Base-by-base conservation (phyloP, 1,139 yeast genomes). In the Zygosaccharomyces pseudobailii region DNA sequence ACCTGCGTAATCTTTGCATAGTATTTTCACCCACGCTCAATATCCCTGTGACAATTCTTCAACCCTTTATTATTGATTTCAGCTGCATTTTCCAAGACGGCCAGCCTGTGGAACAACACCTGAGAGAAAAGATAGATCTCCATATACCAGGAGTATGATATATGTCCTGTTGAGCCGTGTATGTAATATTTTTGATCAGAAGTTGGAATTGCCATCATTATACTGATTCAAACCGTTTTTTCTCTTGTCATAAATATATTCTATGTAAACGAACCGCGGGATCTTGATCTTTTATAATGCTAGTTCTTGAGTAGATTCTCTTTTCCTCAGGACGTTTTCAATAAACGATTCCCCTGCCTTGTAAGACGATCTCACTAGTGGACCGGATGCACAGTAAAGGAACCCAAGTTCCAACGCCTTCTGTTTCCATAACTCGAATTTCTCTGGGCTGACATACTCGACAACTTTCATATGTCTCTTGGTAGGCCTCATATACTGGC, bases 401-500 rank as follows among this genome's bases (percentile, higher is more conserved):
- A 94, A 94, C 1, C 98, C 98, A 80, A 90, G 71, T 40, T 85
- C 88, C 36, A 69, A 49, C 0, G 98, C 98, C 21, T 75, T 77
- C 52, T 86, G 82, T 65, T 84, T 87, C 98, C 98, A 94, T 66
- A 84, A 76, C 52, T 89, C 96, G 65, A 94, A 94, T 66, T 87
- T 89, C 57, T 87, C 97, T 0, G 98, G 98, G n/a, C 82, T 84
- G 21, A 92, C 79, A 61, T 94, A 94, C 56, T 92, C 97, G 20
- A 88, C 97, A 36, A 94, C 99, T 72, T 90, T 90, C 95, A 94
- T 88, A 67, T 94, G 99, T 62, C 97, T 82, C 71, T 87, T 92
- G 1, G 99, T 94, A 38, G 99, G 99, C 64, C 97, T 80, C 99
- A 94, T 94, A 69, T 94, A 94, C 70, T 94, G 99, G 36, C 99